A percentile compares a stretch with the other conserved stretches of the same genome.
These are phyloP conservation scores for Populus alba DNA, from an alignment of 345 rosid species.

Conservation along the genomic window DNA sequence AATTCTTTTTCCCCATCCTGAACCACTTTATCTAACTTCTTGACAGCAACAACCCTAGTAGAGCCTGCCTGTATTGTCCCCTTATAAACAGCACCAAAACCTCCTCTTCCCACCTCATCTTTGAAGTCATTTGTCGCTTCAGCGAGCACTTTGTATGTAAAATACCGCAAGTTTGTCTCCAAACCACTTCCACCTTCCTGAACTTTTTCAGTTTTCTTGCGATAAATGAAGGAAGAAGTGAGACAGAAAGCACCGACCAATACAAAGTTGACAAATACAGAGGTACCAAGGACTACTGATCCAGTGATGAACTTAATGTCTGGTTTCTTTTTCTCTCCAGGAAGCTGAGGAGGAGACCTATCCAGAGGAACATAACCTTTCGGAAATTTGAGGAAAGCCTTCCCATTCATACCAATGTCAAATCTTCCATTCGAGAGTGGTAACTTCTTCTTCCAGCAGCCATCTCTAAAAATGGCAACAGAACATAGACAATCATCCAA, in stretches of 20 bases:
- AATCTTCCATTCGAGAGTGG: conserved; percentile 37
- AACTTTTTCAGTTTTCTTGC: neutral
- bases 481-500: neutral
- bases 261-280: conserved; percentile 21
- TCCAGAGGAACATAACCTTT: conserved; percentile 8
- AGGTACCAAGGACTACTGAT: conserved; percentile 28
- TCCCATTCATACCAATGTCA: neutral
- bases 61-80: neutral
- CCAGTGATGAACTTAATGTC: conserved; percentile 16
- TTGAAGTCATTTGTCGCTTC: conserved; percentile 37
- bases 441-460: conserved; percentile 42
- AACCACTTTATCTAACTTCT: conserved; percentile 7
- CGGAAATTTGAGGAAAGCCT: conserved; percentile 31
- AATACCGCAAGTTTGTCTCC: conserved; percentile 25
- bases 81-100: conserved; percentile 33
- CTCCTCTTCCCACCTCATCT: conserved; percentile 39
- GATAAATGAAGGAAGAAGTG: conserved; percentile 5
- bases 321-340: neutral
- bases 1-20: conserved; percentile 27
- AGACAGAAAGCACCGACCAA: conserved; percentile 10
- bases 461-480: conserved; percentile 7
- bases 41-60: conserved; percentile 18
- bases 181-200: neutral
- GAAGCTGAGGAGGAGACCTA: neutral
- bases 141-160: conserved; percentile 32